Evolutionary conservation across 176 grass and related monocot genomes (phyloP), one percentile per base, ranked within the genome.

Genomic region (Saccharum officinarum): DNA sequence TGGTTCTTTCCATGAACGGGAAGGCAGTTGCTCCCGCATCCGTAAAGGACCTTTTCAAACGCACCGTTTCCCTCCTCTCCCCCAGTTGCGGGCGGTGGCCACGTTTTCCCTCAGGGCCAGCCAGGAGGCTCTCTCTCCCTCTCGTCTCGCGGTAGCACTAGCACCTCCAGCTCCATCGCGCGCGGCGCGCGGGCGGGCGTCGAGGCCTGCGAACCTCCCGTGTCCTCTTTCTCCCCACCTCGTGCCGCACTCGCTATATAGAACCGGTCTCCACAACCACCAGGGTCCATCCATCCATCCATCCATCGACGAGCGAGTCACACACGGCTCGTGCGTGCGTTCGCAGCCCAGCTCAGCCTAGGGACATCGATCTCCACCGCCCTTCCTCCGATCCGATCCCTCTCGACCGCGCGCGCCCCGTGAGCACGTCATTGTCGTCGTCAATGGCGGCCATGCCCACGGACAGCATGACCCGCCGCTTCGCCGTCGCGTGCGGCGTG

Each of bases 401-500:
- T 55, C 52, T 8, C 6, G 4, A 54, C 49, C 49, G 37, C 44
- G 37, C 44, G 44, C 8, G 8, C 0, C 39, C 39, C 39, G 7
- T 45, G 44, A 45, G 49, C 15, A 18, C 46, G 46, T 49, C 46
- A 0, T 34, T 28, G 28, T 5, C 26, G 3, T 26, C 39, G 59
- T 9, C 65, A 0, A 89, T 85, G 87, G 71, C 77, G 26, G 44
- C 62, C 39, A 14, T 67, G 49, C 13, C 57, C 23, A 42, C 88
- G 7, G 85, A 80, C 59, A 55, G 16, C 30, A 6, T 50, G 62
- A 89, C 83, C 10, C 81, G 79, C 8, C 85, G 82, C 37, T 97
- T 97, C 31, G 68, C 92, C 14, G n/a, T 80, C 54, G 82, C 94
- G 41, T 97, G 92, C 67, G 85, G 90, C 71, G 83, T 89, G 60